phyloP scores from a whole-genome alignment of 495 filamentous ascomycete genomes.

The Aspergillus diversus region DNA sequence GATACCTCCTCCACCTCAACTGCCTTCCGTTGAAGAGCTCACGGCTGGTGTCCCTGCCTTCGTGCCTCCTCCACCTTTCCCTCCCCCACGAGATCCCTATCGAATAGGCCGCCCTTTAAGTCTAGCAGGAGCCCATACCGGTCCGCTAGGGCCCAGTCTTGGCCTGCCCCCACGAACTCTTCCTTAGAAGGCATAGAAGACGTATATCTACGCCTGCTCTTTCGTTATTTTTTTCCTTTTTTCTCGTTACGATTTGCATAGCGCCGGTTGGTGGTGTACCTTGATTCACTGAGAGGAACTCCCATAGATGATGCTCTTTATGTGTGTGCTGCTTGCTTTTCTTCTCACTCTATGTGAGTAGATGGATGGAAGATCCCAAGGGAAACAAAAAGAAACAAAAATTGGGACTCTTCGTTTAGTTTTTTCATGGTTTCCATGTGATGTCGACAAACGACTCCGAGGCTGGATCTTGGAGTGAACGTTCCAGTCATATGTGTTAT shows the following conservation, averaged over 20 bases:
- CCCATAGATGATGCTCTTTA: slow-evolving; percentile 37
- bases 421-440: slow-evolving; percentile 9
- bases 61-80: slow-evolving; percentile 40
- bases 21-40: slow-evolving; percentile 50
- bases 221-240: slow-evolving; percentile 24
- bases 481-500: slow-evolving; percentile 18
- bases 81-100: slow-evolving; percentile 45
- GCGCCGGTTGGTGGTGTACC: slow-evolving; percentile 48
- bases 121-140: slow-evolving; percentile 35
- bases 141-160: slow-evolving; percentile 38
- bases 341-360: slow-evolving; percentile 15
- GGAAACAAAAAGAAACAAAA: background rate
- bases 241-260: slow-evolving; percentile 52
- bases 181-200: slow-evolving; percentile 34
- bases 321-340: slow-evolving; percentile 22
- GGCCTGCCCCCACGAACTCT: slow-evolving; percentile 47
- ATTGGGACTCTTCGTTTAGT: slow-evolving; percentile 16
- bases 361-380: slow-evolving; percentile 13
- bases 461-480: slow-evolving; percentile 41
- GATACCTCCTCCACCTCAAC: slow-evolving; percentile 41
- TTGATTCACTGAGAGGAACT: slow-evolving; percentile 39
- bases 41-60: slow-evolving; percentile 53
- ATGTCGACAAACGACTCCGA: slow-evolving; percentile 30
- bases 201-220: slow-evolving; percentile 32
- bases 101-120: slow-evolving; percentile 40